phyloP scores from a whole-genome alignment of 164 flowering plant species.

The Cinnamomum chago region DNA sequence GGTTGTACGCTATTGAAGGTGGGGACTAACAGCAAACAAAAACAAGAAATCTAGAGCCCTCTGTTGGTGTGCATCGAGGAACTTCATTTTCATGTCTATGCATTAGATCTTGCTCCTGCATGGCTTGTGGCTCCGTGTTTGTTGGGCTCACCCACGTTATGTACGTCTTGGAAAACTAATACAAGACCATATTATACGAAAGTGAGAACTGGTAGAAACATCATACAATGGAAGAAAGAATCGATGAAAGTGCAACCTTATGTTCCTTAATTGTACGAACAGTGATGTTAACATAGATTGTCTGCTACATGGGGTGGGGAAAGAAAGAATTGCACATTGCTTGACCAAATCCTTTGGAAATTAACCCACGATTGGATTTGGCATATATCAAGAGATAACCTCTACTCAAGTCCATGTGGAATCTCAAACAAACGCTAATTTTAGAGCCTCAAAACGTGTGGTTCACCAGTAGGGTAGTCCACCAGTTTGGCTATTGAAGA shows the following conservation, averaged over 20 bases:
- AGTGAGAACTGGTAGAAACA: background rate
- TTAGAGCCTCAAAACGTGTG: background rate
- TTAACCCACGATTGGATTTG: background rate
- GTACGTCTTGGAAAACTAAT: slow-evolving; percentile 6
- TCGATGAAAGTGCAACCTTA: background rate
- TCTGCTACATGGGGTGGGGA: background rate
- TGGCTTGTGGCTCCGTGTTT: slow-evolving; percentile 26
- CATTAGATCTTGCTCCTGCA: slow-evolving; percentile 12
- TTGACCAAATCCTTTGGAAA: background rate
- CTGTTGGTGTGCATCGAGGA: slow-evolving; percentile 20
- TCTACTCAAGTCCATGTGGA: background rate
- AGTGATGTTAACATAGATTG: background rate
- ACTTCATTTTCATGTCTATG: slow-evolving; percentile 20
- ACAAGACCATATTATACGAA: background rate
- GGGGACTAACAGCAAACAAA: slow-evolving; percentile 7
- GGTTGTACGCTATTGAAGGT: no score
- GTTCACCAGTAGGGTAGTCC: no score
- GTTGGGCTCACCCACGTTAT: slow-evolving; percentile 18
- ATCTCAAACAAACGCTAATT: background rate
- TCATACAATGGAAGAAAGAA: background rate
- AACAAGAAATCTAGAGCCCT: slow-evolving; percentile 17
- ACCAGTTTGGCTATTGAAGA: no score
- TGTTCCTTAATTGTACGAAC: background rate
- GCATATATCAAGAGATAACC: no score
- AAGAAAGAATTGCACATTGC: background rate